These are phyloP conservation scores for Tolypocladium pustulatum DNA, from an alignment of 2,329 filamentous ascomycete species.

Conservation along the genomic window DNA sequence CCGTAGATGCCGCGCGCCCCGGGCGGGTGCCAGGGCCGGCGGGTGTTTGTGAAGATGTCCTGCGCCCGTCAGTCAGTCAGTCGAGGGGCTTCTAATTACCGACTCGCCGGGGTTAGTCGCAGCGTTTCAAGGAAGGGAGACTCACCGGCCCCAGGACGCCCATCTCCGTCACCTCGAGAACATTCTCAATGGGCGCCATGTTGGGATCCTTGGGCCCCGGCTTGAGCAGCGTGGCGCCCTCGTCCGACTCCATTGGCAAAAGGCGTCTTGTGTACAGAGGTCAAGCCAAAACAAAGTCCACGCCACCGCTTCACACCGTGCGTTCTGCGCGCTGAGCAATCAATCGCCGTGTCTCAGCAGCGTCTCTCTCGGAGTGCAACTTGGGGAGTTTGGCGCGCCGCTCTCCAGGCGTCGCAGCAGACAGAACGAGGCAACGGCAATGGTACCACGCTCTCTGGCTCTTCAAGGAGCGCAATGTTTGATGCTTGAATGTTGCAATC, in stretches of 20 bases:
- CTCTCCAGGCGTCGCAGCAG: neutral
- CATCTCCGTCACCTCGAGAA: conserved; percentile 75
- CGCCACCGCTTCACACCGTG: neutral
- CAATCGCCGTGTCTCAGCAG: neutral
- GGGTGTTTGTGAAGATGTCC: conserved; percentile 93
- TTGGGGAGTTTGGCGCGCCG: neutral
- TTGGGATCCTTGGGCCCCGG: conserved; percentile 62
- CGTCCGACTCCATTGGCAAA: conserved; percentile 9
- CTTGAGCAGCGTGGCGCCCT: conserved; percentile 40
- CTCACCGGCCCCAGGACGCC: conserved; percentile 63
- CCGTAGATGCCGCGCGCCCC: conserved; percentile 91
- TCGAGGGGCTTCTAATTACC: too few species aligned
- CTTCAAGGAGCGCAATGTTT: neutral
- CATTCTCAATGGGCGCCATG: conserved; percentile 79
- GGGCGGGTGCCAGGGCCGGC: conserved; percentile 82
- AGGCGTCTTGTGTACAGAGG: neutral
- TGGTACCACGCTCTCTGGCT: neutral
- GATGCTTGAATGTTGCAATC: neutral
- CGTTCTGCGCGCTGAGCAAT: neutral
- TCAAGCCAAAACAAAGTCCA: neutral
- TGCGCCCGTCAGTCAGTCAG: conserved; percentile 18
- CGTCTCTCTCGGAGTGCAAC: neutral
- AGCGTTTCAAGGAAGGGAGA: too few species aligned
- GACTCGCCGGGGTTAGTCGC: too few species aligned
- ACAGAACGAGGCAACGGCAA: neutral